Evolutionary conservation across 768 basidiomycete species (phyloP).

Genomic region (Inosperma sp.): DNA sequence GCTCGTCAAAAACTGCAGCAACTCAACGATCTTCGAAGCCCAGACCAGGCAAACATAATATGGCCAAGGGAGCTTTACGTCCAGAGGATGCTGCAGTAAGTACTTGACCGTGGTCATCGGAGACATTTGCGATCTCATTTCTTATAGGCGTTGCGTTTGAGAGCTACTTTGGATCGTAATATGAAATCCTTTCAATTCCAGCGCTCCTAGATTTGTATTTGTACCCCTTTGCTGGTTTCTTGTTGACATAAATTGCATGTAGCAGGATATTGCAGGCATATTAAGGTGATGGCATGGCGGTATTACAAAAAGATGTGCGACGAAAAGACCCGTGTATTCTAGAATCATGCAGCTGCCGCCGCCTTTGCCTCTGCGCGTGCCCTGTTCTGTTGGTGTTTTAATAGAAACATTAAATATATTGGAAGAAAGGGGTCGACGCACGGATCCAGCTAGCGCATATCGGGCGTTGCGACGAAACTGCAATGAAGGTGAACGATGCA

Average conservation of each 20-base stretch:
- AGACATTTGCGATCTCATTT: background rate
- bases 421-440: slow-evolving; percentile 34
- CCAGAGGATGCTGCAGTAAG: slow-evolving; percentile 81
- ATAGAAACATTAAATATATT: slow-evolving; percentile 7
- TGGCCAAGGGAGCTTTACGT: slow-evolving; percentile 80
- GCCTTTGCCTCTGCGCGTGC: slow-evolving; percentile 60
- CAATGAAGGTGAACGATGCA: slow-evolving; percentile 9
- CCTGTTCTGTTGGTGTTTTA: slow-evolving; percentile 49
- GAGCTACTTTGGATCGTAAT: slow-evolving; percentile 59
- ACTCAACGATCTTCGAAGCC: slow-evolving; percentile 47
- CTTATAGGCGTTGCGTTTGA: slow-evolving; percentile 59
- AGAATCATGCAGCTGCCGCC: slow-evolving; percentile 39
- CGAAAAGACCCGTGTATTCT: too few relatives aligned
- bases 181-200: slow-evolving; percentile 35
- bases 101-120: slow-evolving; percentile 13
- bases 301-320: too few relatives aligned
- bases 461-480: slow-evolving; percentile 86
- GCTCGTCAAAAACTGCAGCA: slow-evolving; percentile 36
- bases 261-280: too few relatives aligned
- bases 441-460: slow-evolving; percentile 69
- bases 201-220: background rate
- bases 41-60: slow-evolving; percentile 73
- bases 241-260: too few relatives aligned
- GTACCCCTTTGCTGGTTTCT: too few relatives aligned
- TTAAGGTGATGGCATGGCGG: too few relatives aligned